Evolutionary conservation across 169 alveolate genomes (phyloP).

Genomic region (Prorocentrum cordatum): DNA sequence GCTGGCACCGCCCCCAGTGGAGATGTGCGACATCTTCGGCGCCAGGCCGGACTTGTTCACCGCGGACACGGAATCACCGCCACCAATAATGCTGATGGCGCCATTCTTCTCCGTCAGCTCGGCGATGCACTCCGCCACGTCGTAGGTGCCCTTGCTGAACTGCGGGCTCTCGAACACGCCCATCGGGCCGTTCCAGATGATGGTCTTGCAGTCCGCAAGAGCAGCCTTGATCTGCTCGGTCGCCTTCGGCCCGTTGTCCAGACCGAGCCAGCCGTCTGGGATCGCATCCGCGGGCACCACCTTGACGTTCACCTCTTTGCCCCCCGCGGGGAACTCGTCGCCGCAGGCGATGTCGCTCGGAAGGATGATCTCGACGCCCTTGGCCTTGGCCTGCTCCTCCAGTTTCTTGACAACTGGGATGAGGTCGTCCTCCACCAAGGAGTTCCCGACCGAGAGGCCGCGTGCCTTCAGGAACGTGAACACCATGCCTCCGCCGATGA

Average conservation of each 20-base stretch:
- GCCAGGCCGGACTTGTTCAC: too few species aligned
- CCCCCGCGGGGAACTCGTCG: background rate
- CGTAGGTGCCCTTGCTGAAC: conserved; percentile 60
- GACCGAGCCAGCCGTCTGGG: conserved; percentile 89
- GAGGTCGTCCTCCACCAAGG: too few species aligned
- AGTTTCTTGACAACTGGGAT: too few species aligned
- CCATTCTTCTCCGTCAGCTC: conserved; percentile 88
- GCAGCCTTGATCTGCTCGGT: conserved; percentile 23
- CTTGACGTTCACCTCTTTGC: too few species aligned
- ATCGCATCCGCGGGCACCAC: conserved; percentile 78
- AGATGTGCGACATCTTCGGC: conserved; percentile 88
- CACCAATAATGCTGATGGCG: conserved; percentile 88
- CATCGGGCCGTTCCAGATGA: conserved; percentile 75
- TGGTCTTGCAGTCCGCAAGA: conserved; percentile 68
- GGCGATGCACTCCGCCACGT: conserved; percentile 72
- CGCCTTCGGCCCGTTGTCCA: conserved; percentile 89
- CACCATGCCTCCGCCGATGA: conserved; percentile 99
- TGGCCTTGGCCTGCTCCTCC: too few species aligned
- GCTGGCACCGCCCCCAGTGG: conserved; percentile 99
- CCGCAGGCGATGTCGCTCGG: too few species aligned
- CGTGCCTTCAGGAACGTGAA: conserved; percentile 88
- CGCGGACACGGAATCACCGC: too few species aligned
- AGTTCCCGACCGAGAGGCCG: background rate
- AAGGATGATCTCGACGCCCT: too few species aligned
- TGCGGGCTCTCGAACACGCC: conserved; percentile 74